Conservation (phyloP, 176 grass and related monocot genomes). For the Oryza officinalis region DNA sequence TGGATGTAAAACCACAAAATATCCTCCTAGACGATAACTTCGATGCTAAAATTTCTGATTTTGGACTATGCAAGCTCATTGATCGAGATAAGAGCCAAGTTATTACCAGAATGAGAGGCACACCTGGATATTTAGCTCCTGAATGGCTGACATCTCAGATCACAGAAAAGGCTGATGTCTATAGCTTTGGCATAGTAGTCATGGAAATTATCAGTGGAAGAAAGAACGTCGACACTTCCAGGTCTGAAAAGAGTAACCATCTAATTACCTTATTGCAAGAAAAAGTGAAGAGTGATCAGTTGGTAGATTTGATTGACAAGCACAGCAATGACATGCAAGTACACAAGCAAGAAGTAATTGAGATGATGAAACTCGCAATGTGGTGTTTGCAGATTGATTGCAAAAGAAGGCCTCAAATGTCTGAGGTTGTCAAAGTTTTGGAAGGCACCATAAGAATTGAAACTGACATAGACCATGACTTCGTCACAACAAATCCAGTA, state of each 20-base stretch:
- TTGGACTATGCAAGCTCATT: slow-evolving; percentile 56
- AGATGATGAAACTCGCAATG: background rate
- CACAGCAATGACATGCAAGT: background rate
- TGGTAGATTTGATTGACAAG: background rate
- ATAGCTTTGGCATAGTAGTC: slow-evolving; percentile 62
- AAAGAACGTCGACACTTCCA: slow-evolving; percentile 50
- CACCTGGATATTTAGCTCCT: slow-evolving; percentile 45
- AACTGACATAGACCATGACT: slow-evolving; percentile 34
- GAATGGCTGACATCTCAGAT: slow-evolving; percentile 55
- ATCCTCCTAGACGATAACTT: background rate
- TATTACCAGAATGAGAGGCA: slow-evolving; percentile 31
- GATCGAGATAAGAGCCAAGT: slow-evolving; percentile 60
- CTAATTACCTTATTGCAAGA: background rate
- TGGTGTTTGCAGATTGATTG: background rate
- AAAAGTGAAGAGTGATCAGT: background rate
- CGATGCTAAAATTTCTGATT: slow-evolving; percentile 17
- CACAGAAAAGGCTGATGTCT: slow-evolving; percentile 58
- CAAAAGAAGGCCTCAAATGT: slow-evolving; percentile 54
- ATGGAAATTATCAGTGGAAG: slow-evolving; percentile 55
- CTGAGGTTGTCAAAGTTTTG: slow-evolving; percentile 44
- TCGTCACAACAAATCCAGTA: slow-evolving; percentile 5
- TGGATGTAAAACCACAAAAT: background rate
- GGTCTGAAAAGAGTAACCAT: background rate
- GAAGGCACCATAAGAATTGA: slow-evolving; percentile 39
- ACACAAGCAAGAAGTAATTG: background rate